Percentiles rank a stretch among this genome's conserved stretches.
Evolutionary conservation across 768 basidiomycete species (phyloP).

Genomic region (Coprinopsis strossmayeri): DNA sequence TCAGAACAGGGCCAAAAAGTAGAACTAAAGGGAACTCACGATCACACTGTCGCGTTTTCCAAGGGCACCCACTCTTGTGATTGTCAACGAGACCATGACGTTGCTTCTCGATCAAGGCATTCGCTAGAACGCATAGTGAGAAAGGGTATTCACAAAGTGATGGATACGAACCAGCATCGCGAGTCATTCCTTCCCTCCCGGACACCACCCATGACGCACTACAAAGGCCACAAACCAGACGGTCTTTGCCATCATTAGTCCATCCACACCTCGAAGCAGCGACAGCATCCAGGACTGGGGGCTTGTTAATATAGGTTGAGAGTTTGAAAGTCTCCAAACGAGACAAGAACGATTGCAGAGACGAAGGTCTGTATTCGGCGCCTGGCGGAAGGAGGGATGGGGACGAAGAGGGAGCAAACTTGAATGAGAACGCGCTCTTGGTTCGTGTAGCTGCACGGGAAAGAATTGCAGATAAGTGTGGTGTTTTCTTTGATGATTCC

Average conservation of each 20-base stretch:
- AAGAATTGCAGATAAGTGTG: conserved; percentile 67
- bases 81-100: conserved; percentile 53
- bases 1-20: not conserved
- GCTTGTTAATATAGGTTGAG: conserved; percentile 76
- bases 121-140: conserved; percentile 35
- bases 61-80: conserved; percentile 81
- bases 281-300: conserved; percentile 65
- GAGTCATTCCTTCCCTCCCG: conserved; percentile 61
- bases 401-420: conserved; percentile 26
- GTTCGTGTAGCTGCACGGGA: conserved; percentile 55
- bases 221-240: conserved; percentile 69
- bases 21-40: conserved; percentile 33
- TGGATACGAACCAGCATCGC: conserved; percentile 64
- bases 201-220: conserved; percentile 68
- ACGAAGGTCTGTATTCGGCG: conserved; percentile 75
- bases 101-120: conserved; percentile 70
- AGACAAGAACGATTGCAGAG: conserved; percentile 62
- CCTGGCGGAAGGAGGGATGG: conserved; percentile 26
- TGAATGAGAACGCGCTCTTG: conserved; percentile 44
- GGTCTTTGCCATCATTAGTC: conserved; percentile 78
- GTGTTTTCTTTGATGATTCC: conserved; percentile 46
- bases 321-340: conserved; percentile 76
- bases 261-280: conserved; percentile 80
- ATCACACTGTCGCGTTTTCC: conserved; percentile 78
- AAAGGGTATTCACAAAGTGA: not conserved